Conservation (phyloP, 2,329 filamentous ascomycete genomes). For the Septoria petroselini region DNA sequence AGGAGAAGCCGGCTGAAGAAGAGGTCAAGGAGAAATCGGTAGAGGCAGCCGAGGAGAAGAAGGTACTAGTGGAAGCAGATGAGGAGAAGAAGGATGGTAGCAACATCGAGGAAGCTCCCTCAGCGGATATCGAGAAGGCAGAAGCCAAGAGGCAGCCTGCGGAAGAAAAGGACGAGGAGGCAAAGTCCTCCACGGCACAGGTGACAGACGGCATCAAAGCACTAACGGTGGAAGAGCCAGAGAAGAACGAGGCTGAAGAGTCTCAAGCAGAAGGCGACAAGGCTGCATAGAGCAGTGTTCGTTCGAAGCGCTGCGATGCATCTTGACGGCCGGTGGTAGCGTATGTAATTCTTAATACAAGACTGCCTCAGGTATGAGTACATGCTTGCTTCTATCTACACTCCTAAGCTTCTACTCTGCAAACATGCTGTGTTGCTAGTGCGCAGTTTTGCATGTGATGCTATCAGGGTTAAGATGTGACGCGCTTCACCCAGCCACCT, state of each 20-base stretch:
- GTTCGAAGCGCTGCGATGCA: no score
- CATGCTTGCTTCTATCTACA: no score
- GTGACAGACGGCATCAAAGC: constrained; percentile 30
- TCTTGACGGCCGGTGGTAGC: no score
- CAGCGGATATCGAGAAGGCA: constrained; percentile 24
- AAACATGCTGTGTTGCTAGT: background rate
- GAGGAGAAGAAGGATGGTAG: constrained; percentile 20
- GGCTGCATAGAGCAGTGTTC: constrained; percentile 1
- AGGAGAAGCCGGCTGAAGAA: no score
- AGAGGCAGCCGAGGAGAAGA: constrained; percentile 11
- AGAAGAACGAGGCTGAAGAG: constrained; percentile 23
- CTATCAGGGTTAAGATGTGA: background rate
- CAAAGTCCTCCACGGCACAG: background rate
- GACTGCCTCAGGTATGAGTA: no score
- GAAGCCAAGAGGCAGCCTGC: constrained; percentile 11
- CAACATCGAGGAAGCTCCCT: constrained; percentile 13
- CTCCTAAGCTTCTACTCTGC: no score
- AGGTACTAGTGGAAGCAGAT: constrained; percentile 8
- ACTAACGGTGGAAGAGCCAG: constrained; percentile 15
- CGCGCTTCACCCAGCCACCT: background rate
- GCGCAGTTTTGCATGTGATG: background rate
- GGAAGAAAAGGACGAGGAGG: constrained; percentile 18
- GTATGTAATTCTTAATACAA: no score
- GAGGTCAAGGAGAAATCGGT: background rate
- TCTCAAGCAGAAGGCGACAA: constrained; percentile 13